Conservation (phyloP, 116 monocot species). For the Iris pallida region DNA sequence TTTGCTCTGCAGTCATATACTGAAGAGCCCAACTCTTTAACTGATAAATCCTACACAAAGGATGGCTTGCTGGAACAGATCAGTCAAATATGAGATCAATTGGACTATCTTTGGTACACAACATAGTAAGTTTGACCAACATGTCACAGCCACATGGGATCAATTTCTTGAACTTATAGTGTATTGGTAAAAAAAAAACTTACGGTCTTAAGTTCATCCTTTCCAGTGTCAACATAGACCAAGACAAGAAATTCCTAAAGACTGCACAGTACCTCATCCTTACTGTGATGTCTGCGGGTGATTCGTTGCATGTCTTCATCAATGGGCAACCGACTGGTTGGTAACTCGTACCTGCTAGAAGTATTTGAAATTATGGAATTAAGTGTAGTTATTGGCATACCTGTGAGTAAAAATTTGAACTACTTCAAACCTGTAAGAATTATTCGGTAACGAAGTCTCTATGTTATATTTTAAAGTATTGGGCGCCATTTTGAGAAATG, state of each 20-base stretch:
- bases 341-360: neutral
- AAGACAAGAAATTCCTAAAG: conserved; percentile 69
- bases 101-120: conserved; percentile 91
- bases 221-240: conserved; percentile 64
- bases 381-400: conserved; percentile 79
- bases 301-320: conserved; percentile 80
- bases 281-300: conserved; percentile 88
- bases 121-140: conserved; percentile 50
- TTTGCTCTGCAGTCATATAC: conserved; percentile 68
- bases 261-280: conserved; percentile 52
- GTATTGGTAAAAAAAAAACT: no score
- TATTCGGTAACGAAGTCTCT: neutral
- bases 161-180: no score
- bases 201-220: no score
- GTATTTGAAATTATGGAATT: neutral
- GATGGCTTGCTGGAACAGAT: conserved; percentile 67
- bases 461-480: conserved; percentile 39
- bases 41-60: conserved; percentile 46
- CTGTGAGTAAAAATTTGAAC: conserved; percentile 40
- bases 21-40: conserved; percentile 47
- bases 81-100: conserved; percentile 65
- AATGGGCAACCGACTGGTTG: conserved; percentile 75
- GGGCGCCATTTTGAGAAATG: conserved; percentile 93
- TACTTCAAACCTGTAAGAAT: neutral
- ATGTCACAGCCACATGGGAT: neutral